Percentiles rank a stretch among this genome's conserved stretches.
Conservation (phyloP, 2,329 filamentous ascomycete genomes). For the Ceratocystis eucalypticola region DNA sequence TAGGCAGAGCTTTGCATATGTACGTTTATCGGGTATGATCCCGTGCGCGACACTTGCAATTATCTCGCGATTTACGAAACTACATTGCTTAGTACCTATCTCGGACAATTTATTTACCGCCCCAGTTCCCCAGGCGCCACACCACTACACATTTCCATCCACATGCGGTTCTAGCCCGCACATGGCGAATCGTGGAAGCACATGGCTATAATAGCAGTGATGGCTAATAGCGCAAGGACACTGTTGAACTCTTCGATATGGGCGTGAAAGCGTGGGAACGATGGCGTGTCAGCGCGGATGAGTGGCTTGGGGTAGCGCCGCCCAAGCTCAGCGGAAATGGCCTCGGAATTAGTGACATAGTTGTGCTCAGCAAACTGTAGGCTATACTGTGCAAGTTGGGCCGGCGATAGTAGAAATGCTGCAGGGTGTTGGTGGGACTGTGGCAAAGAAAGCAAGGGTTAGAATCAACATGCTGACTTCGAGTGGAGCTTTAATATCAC, state of each 20-base stretch:
- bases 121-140: slow-evolving; percentile 39
- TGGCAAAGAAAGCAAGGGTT: neutral
- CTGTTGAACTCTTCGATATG: slow-evolving; percentile 24
- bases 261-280: slow-evolving; percentile 33
- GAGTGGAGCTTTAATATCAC: slow-evolving; percentile 45
- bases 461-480: slow-evolving; percentile 34
- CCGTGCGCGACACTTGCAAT: no score
- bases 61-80: no score
- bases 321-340: slow-evolving; percentile 48
- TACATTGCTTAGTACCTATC: neutral
- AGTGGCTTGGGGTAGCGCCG: slow-evolving; percentile 43
- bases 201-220: slow-evolving; percentile 35
- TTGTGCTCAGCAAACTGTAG: slow-evolving; percentile 41
- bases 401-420: slow-evolving; percentile 33
- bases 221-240: slow-evolving; percentile 30
- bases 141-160: slow-evolving; percentile 37
- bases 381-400: slow-evolving; percentile 39
- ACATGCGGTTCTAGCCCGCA: slow-evolving; percentile 43
- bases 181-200: slow-evolving; percentile 39
- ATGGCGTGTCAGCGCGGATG: slow-evolving; percentile 42
- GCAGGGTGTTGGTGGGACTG: neutral
- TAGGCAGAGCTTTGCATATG: no score
- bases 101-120: slow-evolving; percentile 22
- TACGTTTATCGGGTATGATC: no score
- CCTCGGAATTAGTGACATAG: slow-evolving; percentile 50